Evolutionary conservation across 1,284 basidiomycete genomes (phyloP).

Genomic region (Athelia psychrophila): DNA sequence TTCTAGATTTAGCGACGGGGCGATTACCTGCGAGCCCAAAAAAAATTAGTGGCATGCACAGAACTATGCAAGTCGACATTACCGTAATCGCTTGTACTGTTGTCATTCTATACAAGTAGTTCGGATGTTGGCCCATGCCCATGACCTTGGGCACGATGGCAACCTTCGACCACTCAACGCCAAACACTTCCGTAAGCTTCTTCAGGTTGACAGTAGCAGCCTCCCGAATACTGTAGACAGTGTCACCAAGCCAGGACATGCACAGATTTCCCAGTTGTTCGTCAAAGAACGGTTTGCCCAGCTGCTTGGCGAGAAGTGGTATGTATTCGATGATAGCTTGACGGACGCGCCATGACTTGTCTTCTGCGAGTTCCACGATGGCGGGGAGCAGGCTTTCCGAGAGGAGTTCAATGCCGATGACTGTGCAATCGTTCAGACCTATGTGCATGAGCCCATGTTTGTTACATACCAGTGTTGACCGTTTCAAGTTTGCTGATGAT

Average conservation of each 20-base stretch:
- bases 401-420: slow-evolving; percentile 95
- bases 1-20: slow-evolving; percentile 86
- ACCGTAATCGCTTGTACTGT: slow-evolving; percentile 99
- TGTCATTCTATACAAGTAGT: slow-evolving; percentile 98
- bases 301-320: slow-evolving; percentile 91
- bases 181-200: slow-evolving; percentile 98
- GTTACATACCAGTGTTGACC: slow-evolving; percentile 81
- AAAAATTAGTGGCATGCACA: slow-evolving; percentile 11
- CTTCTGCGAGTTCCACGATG: slow-evolving; percentile 97
- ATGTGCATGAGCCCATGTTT: neutral
- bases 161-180: slow-evolving; percentile 94
- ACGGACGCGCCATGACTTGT: slow-evolving; percentile 99
- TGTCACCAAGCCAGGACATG: slow-evolving; percentile 99
- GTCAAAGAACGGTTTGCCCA: slow-evolving; percentile 97
- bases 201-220: slow-evolving; percentile 96
- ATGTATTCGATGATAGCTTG: slow-evolving; percentile 99
- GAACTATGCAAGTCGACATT: slow-evolving; percentile 25
- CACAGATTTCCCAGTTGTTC: slow-evolving; percentile 96
- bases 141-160: slow-evolving; percentile 98
- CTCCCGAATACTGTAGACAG: slow-evolving; percentile 97
- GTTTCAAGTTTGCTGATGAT: slow-evolving; percentile 99
- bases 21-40: slow-evolving; percentile 70
- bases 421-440: slow-evolving; percentile 38
- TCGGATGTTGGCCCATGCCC: slow-evolving; percentile 96
- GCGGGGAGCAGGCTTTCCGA: slow-evolving; percentile 97